Base-by-base conservation (phyloP, 106 monocot species). In the Phalaenopsis equestris region DNA sequence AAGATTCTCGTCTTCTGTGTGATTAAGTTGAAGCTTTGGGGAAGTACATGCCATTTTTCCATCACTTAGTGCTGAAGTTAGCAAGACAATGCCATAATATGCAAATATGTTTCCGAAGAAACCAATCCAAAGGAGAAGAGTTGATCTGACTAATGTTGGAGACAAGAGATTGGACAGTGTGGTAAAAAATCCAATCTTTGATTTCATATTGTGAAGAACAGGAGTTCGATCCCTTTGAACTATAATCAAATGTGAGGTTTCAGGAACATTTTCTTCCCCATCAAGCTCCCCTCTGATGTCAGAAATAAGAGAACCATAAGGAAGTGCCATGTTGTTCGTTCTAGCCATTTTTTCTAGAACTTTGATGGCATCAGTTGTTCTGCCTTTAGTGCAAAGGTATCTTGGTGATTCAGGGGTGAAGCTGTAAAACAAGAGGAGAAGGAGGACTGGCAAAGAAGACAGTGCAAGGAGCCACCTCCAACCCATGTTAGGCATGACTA, bases 401-500 rank as follows among this genome's bases (percentile, higher is more conserved):
- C 93, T 89, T 55, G 93, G 95, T 72, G 93, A 96, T 81, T 96
- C 95, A 52, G 89, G 93, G 15, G 81, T 79, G 2, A 87, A 8
- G 11, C 81, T 39, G 72, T 89, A 96, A 84, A 96, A 96, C 68
- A 96, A 2, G 21, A 96, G 88, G 75, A 96, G 72, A 56, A 85
- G 58, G 78, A 96, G 87, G 8, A 89, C 88, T 55, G 95, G 93
- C 23, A 88, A 49, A 55, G 93, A 83, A 21, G 95, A 93, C 1
- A 96, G 23, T 16, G 75, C 91, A 38, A 96, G 88, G 61, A 96
- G 75, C 91, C 92, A 96, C 77, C 95, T 93, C 95, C 95, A 96
- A 41, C 89, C 90, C 9, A 91, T 78, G 41, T 55, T 85, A 75
- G 95, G 95, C 80, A 96, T 84, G 56, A 96, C 81, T 70, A 67